Base-by-base conservation (phyloP, 2,329 filamentous ascomycete species). In the Penicillium palitans region DNA sequence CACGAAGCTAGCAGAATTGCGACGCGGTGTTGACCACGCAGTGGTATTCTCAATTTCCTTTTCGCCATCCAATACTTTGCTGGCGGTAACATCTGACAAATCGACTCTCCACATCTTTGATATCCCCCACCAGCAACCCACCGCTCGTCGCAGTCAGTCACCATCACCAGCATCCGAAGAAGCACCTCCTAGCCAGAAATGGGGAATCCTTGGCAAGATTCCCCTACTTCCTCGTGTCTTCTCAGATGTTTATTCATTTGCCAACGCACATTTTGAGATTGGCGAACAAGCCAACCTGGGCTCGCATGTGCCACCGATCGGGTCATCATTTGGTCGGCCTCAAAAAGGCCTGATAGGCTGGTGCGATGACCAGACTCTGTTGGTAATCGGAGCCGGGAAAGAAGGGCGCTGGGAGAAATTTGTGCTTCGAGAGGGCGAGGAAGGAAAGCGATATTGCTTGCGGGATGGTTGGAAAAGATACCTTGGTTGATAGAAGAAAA, bases 41-140 rank as follows among this genome's bases (percentile, higher is more conserved):
- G 87, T 87, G 54, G 90, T 98, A 65, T 96, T 90, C 76, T 93
- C 90, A 2, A 81, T 99, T 12, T 88, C 89, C 12, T 95, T 99
- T 73, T 96, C 90, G 21, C 93, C 93, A 0, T 87, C 87, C 0
- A 90, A 89, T 52, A 85, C 83, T 44, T 84, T 92, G 70, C 83
- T 98, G 12, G 95, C 95, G 27, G 93, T 92, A 61, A 98, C 93
- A 1, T 97, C 93, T 1, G 95, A 99, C 80, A 99, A 98, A 77
- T 93, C 91, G 6, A 99, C 93, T 0, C 81, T 99, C 12, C 95
- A 99, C 75, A 84, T 99, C 39, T 99, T 97, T 71, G 92, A 98
- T 70, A 82, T 97, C 1, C 88, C 89, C 50, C 72, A 75, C 52
- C 75, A 76, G 37, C 68, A 63, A 33, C 72, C 71, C 35, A 58